Base-by-base conservation (phyloP, 371 early-diverging fungal species). In the Actinomortierella wolfii region DNA sequence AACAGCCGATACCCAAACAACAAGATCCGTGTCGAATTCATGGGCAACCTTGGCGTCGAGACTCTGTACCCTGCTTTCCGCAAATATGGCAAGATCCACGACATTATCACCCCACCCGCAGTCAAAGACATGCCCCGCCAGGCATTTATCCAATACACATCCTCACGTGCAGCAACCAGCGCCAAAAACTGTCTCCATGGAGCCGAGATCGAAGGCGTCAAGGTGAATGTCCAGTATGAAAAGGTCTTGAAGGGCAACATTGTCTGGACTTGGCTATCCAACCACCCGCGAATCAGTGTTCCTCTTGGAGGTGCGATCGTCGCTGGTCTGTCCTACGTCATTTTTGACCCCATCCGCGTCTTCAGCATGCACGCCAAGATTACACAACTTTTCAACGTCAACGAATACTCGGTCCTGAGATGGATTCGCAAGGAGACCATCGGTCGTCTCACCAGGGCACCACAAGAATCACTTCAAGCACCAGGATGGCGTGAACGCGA, bases 161-260 rank as follows among this genome's bases (percentile, higher is more conserved):
- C 83, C 34, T 79, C 89, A 53, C 86, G 94, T 11, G 81, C 87
- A 0, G 96, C 97, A 13, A 90, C 97, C 4, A 87, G 89, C 49
- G 97, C 97, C 1, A 84, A 92, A 18, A 94, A 94, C 62, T 97
- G 97, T 79, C 78, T 94, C 46, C 91, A 96, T 57, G 93, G 93
- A 3, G 76, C 87, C 46, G 56, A 76, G 1, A 70, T 97, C 44
- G 84, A 85, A 20, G 85, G 82, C 1, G 90, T 92, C 0, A 73
- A 81, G n/a, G 63, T 97, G 23, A 78, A 77, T 26, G 80, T 93
- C 41, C 62, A 82, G 4, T 96, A 94, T 68, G 94, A 93, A 54
- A 79, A 79, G 18, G 82, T 83, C 26, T 47, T 78, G 56, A 64
- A 83, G 74, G 80, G 79, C 26, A 89, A 91, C 62, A 78, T 81